Evolutionary conservation across 2,329 filamentous ascomycete genomes (phyloP).

Genomic region (Aspergillus pseudoterreus): DNA sequence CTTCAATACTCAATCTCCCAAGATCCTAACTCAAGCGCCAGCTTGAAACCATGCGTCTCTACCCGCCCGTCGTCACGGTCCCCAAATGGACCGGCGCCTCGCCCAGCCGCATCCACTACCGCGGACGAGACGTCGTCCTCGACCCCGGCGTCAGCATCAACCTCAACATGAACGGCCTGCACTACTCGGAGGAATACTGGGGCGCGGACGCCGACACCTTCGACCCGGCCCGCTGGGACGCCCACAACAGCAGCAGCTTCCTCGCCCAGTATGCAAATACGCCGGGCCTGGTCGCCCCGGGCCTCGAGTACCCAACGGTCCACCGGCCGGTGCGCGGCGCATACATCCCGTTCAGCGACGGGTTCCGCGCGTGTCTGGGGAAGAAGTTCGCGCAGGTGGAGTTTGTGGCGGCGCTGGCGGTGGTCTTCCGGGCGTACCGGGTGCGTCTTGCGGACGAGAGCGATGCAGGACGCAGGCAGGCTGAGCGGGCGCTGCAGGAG

Average conservation of each 20-base stretch:
- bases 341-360: constrained; percentile 21
- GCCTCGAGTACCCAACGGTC: constrained; percentile 17
- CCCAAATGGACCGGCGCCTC: constrained; percentile 26
- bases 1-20: not conserved
- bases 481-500: constrained; percentile 7
- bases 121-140: constrained; percentile 9
- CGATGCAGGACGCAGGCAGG: not conserved
- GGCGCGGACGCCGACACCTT: constrained; percentile 13
- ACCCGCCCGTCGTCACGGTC: constrained; percentile 29
- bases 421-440: constrained; percentile 12
- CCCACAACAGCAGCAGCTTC: constrained; percentile 16
- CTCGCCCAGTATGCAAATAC: constrained; percentile 15
- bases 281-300: constrained; percentile 12
- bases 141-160: constrained; percentile 14
- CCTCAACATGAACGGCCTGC: constrained; percentile 14
- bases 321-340: constrained; percentile 19
- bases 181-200: constrained; percentile 20
- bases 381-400: constrained; percentile 26
- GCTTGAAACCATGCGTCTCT: constrained; percentile 44
- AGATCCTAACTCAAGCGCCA: constrained; percentile 16
- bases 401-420: constrained; percentile 15
- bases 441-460: constrained; percentile 11
- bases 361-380: constrained; percentile 18
- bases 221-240: constrained; percentile 18
- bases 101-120: constrained; percentile 10